Conservation (phyloP, 352 stramenopile genomes). For the Globisporangium uncinulatum region DNA sequence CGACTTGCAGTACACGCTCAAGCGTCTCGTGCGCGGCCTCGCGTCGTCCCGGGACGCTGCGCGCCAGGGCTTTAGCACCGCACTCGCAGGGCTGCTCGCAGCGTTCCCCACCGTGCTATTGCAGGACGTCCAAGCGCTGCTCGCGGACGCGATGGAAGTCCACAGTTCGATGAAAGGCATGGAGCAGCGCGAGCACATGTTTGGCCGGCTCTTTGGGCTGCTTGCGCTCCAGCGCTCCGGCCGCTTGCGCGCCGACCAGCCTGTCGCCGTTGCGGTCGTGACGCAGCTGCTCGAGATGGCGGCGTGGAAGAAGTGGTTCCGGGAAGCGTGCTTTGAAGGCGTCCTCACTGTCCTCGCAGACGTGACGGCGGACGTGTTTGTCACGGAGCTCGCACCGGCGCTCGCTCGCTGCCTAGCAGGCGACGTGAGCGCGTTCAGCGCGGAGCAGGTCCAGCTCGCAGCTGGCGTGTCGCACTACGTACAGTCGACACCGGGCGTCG, state of each 20-base stretch:
- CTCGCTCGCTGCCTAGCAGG: conserved; percentile 26
- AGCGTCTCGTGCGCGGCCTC: conserved; percentile 86
- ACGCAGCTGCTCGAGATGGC: conserved; percentile 35
- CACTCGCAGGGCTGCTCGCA: conserved; percentile 61
- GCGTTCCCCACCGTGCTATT: conserved; percentile 41
- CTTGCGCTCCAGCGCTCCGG: conserved; percentile 77
- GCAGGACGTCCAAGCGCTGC: conserved; percentile 44
- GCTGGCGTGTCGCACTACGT: conserved; percentile 72
- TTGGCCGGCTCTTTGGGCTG: conserved; percentile 86
- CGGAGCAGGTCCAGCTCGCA: conserved; percentile 76
- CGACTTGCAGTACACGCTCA: conserved; percentile 88
- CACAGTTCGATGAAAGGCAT: conserved; percentile 85
- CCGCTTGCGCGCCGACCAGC: conserved; percentile 35
- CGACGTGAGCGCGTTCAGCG: conserved; percentile 44
- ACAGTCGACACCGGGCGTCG: conserved; percentile 26
- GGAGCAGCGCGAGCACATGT: conserved; percentile 91
- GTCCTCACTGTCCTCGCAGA: conserved; percentile 53
- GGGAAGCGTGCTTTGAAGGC: conserved; percentile 71
- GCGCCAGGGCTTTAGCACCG: conserved; percentile 87
- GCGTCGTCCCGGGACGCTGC: conserved; percentile 85
- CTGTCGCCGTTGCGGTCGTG: conserved; percentile 33
- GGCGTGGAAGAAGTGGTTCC: conserved; percentile 86
- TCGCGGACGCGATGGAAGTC: conserved; percentile 76
- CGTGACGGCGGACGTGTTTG: conserved; percentile 42
- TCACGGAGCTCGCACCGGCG: conserved; percentile 31